Base-by-base conservation (phyloP, 129 eudicot genomes). In the Tagetes patula region DNA sequence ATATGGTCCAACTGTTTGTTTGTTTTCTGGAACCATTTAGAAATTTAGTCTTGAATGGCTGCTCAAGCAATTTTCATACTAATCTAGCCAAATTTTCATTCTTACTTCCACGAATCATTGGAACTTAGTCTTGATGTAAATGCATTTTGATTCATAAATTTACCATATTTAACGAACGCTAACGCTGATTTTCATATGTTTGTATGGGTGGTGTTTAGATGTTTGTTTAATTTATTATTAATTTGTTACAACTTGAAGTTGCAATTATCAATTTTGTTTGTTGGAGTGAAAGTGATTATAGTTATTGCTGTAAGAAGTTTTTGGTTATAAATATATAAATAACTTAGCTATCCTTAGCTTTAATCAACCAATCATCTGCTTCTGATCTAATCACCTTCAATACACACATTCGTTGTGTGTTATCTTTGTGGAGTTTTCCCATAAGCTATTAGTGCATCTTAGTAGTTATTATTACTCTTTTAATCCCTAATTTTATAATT, bases 41-140 rank as follows among this genome's bases (percentile, higher is more conserved):
- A 55, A 55, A 27, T 55, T 55, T 55, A 30, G 62, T 7, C 62
- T 6, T 55, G 62, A 8, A 27, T 7, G 62, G 34, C 11, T 27
- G 62, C 12, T 55, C 3, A 55, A 27, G 62, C 62, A 55, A 52
- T 55, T 55, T 52, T 55, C 62, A 30, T 55, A 55, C 62, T 30
- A 55, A 55, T 30, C 37, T 55, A 27, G 62, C 30, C 1, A 55
- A 54, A 52, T 13, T 55, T 20, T 31, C 62, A 55, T 55, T 55
- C 12, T 55, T 11, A 55, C 62, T 31, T 55, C 62, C 36, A 55
- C 30, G 62, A 55, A 55, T 30, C 38, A 31, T 6, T 6, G 27
- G 30, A 54, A 54, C 6, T 55, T 55, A 55, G 62, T 55, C 65
- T 32, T 60, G 65, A 60, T 60, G 20, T 32, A 3, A 34, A 4